Percentiles rank a stretch among this genome's conserved stretches.
These are phyloP conservation scores for Tolypocladium cylindrosporum DNA, from an alignment of 2,329 filamentous ascomycete species.

Conservation along the genomic window DNA sequence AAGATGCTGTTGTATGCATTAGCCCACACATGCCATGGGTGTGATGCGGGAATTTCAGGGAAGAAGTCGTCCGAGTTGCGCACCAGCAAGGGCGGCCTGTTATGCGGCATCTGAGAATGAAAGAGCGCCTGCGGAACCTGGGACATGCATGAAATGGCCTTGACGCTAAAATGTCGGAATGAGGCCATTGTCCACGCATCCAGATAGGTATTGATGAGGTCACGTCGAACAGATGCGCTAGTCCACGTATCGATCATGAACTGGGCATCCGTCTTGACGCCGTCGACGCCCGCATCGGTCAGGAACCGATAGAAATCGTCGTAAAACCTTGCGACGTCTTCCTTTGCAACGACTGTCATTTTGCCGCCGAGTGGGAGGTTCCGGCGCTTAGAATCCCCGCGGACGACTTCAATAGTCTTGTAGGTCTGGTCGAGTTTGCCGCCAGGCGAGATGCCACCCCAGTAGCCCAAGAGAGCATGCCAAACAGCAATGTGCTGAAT, in stretches of 20 bases:
- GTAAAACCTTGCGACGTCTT: constrained; percentile 70
- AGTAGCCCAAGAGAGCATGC: constrained; percentile 85
- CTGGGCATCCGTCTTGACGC: constrained; percentile 88
- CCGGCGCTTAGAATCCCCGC: constrained; percentile 34
- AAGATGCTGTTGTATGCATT: constrained; percentile 86
- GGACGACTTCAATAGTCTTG: constrained; percentile 55
- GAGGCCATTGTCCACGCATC: constrained; percentile 77
- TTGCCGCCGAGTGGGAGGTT: constrained; percentile 46
- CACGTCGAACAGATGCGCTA: constrained; percentile 57
- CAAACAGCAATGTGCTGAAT: constrained; percentile 85
- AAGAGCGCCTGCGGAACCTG: constrained; percentile 81
- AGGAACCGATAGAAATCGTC: constrained; percentile 88
- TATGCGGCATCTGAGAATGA: constrained; percentile 69
- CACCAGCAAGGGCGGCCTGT: constrained; percentile 61
- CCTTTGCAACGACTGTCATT: constrained; percentile 63
- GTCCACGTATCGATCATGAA: constrained; percentile 74
- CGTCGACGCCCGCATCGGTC: constrained; percentile 61
- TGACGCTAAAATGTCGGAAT: constrained; percentile 66
- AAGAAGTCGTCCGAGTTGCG: constrained; percentile 93
- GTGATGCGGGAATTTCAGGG: constrained; percentile 67
- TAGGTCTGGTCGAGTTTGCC: constrained; percentile 70
- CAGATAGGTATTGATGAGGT: constrained; percentile 66
- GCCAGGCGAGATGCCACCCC: constrained; percentile 74
- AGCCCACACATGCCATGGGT: constrained; percentile 91
- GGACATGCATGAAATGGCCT: constrained; percentile 90